Conservation (phyloP, 108 stramenopile species). For the Conticribra guillardii region DNA sequence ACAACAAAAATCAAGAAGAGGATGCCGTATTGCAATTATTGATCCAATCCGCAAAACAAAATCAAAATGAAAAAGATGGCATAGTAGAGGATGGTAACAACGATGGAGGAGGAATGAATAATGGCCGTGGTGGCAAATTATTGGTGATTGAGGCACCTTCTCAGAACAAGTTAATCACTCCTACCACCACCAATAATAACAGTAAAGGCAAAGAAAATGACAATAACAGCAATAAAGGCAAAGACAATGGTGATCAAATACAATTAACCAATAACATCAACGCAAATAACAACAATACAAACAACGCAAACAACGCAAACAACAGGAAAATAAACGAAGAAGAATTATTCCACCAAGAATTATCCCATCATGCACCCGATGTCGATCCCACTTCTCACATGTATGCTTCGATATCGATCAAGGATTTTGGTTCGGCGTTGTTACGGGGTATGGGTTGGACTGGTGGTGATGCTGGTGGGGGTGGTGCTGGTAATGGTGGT, state of each 20-base stretch:
- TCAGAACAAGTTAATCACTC: constrained; percentile 26
- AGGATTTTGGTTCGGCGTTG: constrained; percentile 89
- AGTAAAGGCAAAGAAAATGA: background rate
- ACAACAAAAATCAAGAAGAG: too few species aligned
- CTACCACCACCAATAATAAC: constrained; percentile 1
- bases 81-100: background rate
- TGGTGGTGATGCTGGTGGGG: too few species aligned
- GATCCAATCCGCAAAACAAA: too few species aligned
- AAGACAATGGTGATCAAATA: constrained; percentile 3
- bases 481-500: too few species aligned
- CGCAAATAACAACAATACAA: background rate
- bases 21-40: too few species aligned
- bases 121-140: background rate
- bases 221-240: background rate
- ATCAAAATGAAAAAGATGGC: constrained; percentile 3
- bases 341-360: constrained; percentile 42
- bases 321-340: constrained; percentile 27
- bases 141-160: constrained; percentile 34
- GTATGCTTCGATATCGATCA: constrained; percentile 72
- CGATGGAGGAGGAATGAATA: background rate
- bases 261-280: constrained; percentile 12
- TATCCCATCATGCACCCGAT: constrained; percentile 45
- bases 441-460: constrained; percentile 93
- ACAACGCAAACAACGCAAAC: background rate
- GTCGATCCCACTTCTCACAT: constrained; percentile 57